Conservation (phyloP, 345 rosid species). For the Luvunga scandens region DNA sequence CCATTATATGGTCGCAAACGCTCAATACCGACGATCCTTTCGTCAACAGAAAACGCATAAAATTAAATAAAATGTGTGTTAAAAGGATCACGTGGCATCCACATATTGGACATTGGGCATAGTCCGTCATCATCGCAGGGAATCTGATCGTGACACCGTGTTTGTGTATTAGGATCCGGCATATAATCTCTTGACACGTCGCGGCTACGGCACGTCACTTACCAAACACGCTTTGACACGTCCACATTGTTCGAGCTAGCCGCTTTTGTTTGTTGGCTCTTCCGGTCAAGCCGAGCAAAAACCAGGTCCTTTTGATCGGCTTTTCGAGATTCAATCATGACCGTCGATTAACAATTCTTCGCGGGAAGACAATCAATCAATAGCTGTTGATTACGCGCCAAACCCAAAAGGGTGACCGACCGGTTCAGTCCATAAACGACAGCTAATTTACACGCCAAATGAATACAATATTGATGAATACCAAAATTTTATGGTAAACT, state of each 20-base stretch:
- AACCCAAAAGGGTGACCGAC: background rate
- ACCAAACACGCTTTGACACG: background rate
- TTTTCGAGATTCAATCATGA: background rate
- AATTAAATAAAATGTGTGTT: too few relatives aligned
- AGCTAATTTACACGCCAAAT: background rate
- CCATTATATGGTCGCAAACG: too few relatives aligned
- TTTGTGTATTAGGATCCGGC: background rate
- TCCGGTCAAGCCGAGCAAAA: background rate
- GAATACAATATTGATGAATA: background rate
- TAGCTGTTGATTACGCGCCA: background rate
- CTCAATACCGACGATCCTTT: too few relatives aligned
- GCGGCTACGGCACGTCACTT: constrained; percentile 5
- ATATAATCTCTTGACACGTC: background rate
- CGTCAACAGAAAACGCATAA: too few relatives aligned
- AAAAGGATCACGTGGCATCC: background rate
- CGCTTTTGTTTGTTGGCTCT: background rate
- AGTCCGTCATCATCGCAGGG: background rate
- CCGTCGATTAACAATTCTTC: background rate
- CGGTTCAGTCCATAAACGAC: background rate
- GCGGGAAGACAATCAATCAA: background rate
- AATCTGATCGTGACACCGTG: background rate
- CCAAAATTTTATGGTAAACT: too few relatives aligned
- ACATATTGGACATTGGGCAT: background rate
- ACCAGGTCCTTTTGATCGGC: background rate
- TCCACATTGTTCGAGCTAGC: background rate